A percentile compares a stretch with the other conserved stretches of the same genome.
phyloP scores from a whole-genome alignment of 371 early-diverging fungal genomes.

The Haplosporangium sp. region DNA sequence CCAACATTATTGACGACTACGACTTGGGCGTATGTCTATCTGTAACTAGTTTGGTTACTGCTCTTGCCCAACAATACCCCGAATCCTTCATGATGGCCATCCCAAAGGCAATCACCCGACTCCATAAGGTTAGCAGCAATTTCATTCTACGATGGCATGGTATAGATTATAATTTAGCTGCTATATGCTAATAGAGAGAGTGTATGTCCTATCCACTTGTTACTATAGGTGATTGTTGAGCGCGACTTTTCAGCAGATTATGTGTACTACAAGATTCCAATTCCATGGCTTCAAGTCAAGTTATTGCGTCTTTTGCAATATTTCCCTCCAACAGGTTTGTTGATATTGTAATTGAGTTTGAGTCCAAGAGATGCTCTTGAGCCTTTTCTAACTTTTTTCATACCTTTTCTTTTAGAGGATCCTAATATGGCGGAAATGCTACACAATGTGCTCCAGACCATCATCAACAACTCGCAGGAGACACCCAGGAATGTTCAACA shows the following conservation, averaged over 20 bases:
- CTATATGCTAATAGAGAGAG: no score
- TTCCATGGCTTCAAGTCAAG: conserved; percentile 98
- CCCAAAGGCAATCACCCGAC: conserved; percentile 79
- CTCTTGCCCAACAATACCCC: conserved; percentile 90
- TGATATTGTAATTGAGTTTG: not conserved
- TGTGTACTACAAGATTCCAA: conserved; percentile 96
- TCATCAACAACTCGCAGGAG: conserved; percentile 88
- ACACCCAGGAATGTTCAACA: conserved; percentile 95
- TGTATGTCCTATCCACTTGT: not conserved
- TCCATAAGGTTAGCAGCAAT: conserved; percentile 74
- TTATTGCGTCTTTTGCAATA: conserved; percentile 93
- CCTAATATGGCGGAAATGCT: conserved; percentile 70
- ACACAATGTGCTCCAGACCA: conserved; percentile 80
- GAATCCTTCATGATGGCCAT: conserved; percentile 82
- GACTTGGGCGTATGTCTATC: conserved; percentile 93
- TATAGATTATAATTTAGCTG: not conserved
- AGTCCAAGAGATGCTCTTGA: no score
- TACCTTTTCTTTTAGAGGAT: conserved; percentile 58
- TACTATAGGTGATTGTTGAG: conserved; percentile 82
- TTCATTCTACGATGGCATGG: not conserved
- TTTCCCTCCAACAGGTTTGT: conserved; percentile 89
- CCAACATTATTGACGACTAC: conserved; percentile 85
- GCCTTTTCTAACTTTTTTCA: not conserved
- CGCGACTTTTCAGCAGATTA: conserved; percentile 88
- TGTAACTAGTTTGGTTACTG: conserved; percentile 85